Evolutionary conservation across 2,329 filamentous ascomycete genomes (phyloP), one percentile per base, ranked within the genome.

Genomic region (Sclerotinia spermophila): DNA sequence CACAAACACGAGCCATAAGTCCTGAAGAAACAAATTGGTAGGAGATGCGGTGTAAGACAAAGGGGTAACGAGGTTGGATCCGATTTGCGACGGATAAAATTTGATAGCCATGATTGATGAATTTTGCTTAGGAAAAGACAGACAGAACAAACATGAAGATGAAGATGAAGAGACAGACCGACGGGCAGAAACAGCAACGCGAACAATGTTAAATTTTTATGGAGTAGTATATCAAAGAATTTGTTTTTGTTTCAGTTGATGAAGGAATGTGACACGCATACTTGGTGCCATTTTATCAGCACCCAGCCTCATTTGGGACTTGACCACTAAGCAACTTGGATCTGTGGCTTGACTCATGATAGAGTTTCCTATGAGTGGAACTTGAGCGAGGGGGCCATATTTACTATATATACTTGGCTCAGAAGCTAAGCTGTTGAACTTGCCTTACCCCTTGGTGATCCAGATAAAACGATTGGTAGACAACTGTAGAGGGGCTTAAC

Each of bases 41-140:
- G 74, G 73, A 65, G 72, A 69, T 33, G 73, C 71, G 10, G 74
- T 75, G 38, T 68, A 68, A 6, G 70, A 51, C 17, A 66, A 67
- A 72, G 66, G 69, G 69, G 51, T 70, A 48, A 67, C 53, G 40
- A n/a, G 30, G 81, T 87, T 65, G 89, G 21, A 89, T 85, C 79
- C 85, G 90, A 70, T 79, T 90, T 70, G 68, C n/a, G 68, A 70
- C 17, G 65, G 88, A 86, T 75, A 83, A 87, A 60, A 78, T 90
- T 48, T 90, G 87, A 88, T 56, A 30, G 44, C 38, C 68, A 65
- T 69, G 15, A 55, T 66, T 62, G 56, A 62, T 10, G 17, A 42
- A 27, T 19, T 19, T 21, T 61, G 11, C 40, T 51, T 48, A 48
- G 66, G 27, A 27, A 59, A 60, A 21, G 66, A 68, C 42, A 61